phyloP scores from a whole-genome alignment of 306 rosid genomes.

The Quercus gilva region DNA sequence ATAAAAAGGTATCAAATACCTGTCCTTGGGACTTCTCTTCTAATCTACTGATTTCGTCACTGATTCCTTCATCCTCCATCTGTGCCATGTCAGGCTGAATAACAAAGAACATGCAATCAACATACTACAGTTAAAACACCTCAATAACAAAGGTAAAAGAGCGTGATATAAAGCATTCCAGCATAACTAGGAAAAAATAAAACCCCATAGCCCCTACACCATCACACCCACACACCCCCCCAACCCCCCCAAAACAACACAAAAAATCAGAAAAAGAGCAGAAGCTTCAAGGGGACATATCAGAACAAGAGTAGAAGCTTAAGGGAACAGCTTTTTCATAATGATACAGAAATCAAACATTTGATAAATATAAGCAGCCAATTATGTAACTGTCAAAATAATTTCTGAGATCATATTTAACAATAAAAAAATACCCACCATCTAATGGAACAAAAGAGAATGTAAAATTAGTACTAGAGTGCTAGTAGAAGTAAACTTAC shows the following conservation, averaged over 20 bases:
- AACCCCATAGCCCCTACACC: neutral
- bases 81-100: constrained; percentile 70
- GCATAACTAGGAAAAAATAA: neutral
- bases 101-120: constrained; percentile 37
- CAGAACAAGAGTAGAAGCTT: neutral
- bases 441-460: neutral
- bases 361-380: neutral
- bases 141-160: constrained; percentile 9
- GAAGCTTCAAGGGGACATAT: no score
- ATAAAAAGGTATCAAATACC: constrained; percentile 40
- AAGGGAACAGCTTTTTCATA: neutral
- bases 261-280: no score
- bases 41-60: constrained; percentile 63
- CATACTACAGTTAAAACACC: constrained; percentile 7
- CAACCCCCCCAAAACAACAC: no score
- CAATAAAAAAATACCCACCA: constrained; percentile 1
- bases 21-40: constrained; percentile 65
- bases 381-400: neutral
- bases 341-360: neutral
- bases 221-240: neutral
- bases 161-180: constrained; percentile 12
- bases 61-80: constrained; percentile 66
- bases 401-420: neutral
- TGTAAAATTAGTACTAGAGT: neutral
- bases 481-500: constrained; percentile 45